phyloP scores from a whole-genome alignment of 2,329 filamentous ascomycete genomes.

The Talaromyces sp. region DNA sequence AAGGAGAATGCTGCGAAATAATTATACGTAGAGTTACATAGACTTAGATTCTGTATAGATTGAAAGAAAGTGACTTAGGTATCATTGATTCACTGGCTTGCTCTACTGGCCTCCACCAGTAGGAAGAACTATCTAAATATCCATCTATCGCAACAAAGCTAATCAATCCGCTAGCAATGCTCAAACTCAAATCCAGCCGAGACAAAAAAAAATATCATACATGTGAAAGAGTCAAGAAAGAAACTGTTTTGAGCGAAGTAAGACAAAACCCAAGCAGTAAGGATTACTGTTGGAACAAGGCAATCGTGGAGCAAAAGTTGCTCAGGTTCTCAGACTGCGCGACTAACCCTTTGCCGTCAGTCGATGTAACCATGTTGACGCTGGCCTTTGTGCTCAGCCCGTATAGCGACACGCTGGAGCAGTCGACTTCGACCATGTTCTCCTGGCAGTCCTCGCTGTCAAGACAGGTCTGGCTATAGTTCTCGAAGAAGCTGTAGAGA shows the following conservation, averaged over 20 bases:
- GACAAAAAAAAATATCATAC: neutral
- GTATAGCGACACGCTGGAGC: conserved; percentile 59
- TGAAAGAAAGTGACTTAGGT: neutral
- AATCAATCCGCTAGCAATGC: neutral
- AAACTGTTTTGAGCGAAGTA: neutral
- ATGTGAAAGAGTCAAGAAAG: neutral
- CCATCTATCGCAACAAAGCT: neutral
- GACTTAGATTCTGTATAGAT: no score
- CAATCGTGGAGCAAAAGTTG: conserved; percentile 43
- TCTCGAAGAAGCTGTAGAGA: conserved; percentile 79
- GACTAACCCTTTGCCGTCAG: conserved; percentile 30
- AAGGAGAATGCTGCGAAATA: neutral
- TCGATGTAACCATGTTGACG: conserved; percentile 63
- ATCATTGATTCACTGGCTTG: neutral
- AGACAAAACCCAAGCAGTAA: neutral
- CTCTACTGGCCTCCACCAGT: neutral
- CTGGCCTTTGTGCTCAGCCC: conserved; percentile 71
- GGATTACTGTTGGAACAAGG: conserved; percentile 34
- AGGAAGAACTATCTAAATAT: neutral
- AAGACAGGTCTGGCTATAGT: conserved; percentile 70
- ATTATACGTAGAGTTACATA: neutral
- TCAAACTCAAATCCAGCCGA: neutral
- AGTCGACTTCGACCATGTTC: conserved; percentile 71
- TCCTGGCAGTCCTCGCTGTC: conserved; percentile 66
- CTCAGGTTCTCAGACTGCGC: conserved; percentile 36